Evolutionary conservation across 257 asterid genomes (phyloP).

Genomic region (Anisodus acutangulus): DNA sequence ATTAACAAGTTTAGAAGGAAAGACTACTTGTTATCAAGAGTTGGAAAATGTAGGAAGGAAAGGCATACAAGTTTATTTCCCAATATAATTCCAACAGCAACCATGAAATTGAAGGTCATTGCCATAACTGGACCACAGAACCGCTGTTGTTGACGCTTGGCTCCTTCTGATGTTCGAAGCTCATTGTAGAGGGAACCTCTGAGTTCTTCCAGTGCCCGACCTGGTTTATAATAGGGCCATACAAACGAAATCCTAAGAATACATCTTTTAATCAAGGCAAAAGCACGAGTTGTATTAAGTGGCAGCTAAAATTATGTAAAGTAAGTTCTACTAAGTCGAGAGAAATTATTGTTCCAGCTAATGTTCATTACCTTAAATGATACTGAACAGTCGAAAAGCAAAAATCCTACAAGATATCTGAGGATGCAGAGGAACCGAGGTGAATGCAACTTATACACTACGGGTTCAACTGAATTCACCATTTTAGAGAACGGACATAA

Average conservation of each 20-base stretch:
- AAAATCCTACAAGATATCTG: not conserved
- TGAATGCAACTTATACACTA: not conserved
- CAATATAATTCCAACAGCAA: conserved; percentile 78
- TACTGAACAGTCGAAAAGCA: not conserved
- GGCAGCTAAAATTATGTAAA: not conserved
- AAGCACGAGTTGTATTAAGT: not conserved
- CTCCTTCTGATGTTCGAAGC: conserved; percentile 80
- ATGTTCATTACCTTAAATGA: not conserved
- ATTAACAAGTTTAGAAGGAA: not conserved
- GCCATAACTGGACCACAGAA: conserved; percentile 76
- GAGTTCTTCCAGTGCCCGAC: conserved; percentile 85
- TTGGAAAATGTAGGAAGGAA: conserved; percentile 1
- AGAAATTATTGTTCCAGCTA: not conserved
- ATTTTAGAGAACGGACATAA: not conserved
- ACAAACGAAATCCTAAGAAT: not conserved
- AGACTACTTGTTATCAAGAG: not conserved
- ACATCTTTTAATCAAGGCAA: not conserved
- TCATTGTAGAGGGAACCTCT: conserved; percentile 71
- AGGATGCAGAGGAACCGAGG: not conserved
- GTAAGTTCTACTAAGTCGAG: not conserved
- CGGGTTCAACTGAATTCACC: not conserved
- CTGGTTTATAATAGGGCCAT: conserved; percentile 39
- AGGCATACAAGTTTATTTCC: conserved; percentile 76
- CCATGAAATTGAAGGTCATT: conserved; percentile 83
- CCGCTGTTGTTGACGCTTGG: conserved; percentile 79